Evolutionary conservation across 2,329 filamentous ascomycete species (phyloP), one percentile per base, ranked within the genome.

Genomic region (Sordariomycetes sp.): DNA sequence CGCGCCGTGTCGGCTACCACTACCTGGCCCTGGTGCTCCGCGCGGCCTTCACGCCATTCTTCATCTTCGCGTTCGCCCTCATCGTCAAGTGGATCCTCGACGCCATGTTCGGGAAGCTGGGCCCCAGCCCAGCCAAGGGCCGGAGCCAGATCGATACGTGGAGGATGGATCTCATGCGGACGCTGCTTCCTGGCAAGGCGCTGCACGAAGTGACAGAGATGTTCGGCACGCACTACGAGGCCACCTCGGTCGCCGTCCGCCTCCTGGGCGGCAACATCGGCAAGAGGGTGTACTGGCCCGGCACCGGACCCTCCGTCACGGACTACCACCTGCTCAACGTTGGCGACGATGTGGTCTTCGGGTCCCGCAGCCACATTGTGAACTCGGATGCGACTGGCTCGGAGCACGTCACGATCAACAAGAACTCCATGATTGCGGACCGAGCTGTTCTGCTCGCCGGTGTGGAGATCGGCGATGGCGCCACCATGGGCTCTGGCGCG

Each of bases 291-390:
- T 82, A 82, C 65, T 82, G 80, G 80, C 80, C 79, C 3, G 79
- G 79, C 10, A 80, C 77, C 18, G 79, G 79, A 0, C 80, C 79
- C 1, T 69, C 68, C 1, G 75, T 82, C 40, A 73, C 76, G 18
- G 78, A 82, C 61, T 82, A 81, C 61, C 76, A 81, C 60, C 68
- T 82, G 1, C 63, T 83, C 12, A 74, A 82, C 25, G 71, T 83
- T 60, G 80, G 80, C 11, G 75, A 82, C 59, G 76, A 83, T 65
- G 79, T 83, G n/a, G 79, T 83, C 11, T 83, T 83, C 61, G 80
- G 80, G 0, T 82, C 79, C 14, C 74, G 79, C 2, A 76, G 79
- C 3, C 74, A 80, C 59, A 63, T 83, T 0, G 66, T 82, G 34
- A 82, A 78, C 1, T 77, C 78, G 0, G 80, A 83, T 64, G 76